Conservation (phyloP, 2,329 filamentous ascomycete genomes). For the Aspergillus sp. region DNA sequence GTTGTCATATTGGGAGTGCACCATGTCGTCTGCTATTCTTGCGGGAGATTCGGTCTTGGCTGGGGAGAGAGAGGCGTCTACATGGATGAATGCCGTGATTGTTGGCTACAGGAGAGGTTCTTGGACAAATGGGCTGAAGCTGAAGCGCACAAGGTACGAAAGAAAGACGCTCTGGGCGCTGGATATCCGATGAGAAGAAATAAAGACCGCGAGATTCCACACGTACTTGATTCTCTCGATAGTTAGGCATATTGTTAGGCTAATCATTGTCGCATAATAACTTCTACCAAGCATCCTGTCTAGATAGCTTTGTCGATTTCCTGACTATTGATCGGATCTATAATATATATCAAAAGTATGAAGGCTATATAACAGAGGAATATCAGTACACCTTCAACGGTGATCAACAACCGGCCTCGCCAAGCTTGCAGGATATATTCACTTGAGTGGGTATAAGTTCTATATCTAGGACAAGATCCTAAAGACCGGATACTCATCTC, state of each 20-base stretch:
- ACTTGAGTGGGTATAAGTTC: neutral
- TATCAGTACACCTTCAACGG: neutral
- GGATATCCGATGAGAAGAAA: neutral
- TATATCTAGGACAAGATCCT: slow-evolving; percentile 1
- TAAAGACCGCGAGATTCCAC: too few relatives aligned
- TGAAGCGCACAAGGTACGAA: neutral
- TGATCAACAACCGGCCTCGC: neutral
- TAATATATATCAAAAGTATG: neutral
- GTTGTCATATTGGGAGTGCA: neutral
- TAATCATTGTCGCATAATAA: too few relatives aligned
- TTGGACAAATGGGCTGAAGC: neutral
- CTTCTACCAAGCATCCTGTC: too few relatives aligned
- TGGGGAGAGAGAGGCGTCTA: neutral
- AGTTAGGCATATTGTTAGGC: too few relatives aligned
- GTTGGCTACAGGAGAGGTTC: neutral
- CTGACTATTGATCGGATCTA: too few relatives aligned
- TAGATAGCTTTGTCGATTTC: too few relatives aligned
- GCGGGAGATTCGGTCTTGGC: neutral
- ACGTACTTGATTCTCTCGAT: too few relatives aligned
- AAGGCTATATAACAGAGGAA: neutral
- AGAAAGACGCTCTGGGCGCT: neutral
- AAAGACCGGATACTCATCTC: slow-evolving; percentile 3
- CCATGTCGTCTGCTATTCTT: neutral
- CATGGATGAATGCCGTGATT: neutral
- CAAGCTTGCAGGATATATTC: neutral